Conservation (phyloP, 805 yeast genomes). For the Tetrapisispora phaffii region DNA sequence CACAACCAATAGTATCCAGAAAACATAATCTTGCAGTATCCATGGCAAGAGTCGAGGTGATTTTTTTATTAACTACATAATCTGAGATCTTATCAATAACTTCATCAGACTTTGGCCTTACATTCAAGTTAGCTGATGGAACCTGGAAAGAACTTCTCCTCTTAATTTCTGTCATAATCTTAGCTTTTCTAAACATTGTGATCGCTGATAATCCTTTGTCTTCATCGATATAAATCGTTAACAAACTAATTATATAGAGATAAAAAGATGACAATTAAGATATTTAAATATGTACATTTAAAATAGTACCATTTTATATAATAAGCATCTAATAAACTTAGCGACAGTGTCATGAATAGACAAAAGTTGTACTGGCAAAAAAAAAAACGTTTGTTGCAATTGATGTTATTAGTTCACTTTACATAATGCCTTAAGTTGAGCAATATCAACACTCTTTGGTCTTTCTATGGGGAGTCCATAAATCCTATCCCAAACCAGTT, state of each 20-base stretch:
- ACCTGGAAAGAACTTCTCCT: background rate
- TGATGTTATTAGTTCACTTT: background rate
- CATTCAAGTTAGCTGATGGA: constrained; percentile 24
- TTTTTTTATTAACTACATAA: constrained; percentile 39
- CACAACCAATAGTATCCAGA: constrained; percentile 51
- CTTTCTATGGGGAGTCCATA: constrained; percentile 73
- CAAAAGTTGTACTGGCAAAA: too few species aligned
- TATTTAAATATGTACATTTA: too few species aligned
- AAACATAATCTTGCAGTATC: constrained; percentile 49
- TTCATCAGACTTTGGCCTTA: constrained; percentile 42
- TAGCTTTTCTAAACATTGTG: background rate
- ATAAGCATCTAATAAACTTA: too few species aligned
- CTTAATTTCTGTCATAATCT: background rate
- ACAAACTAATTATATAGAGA: background rate
- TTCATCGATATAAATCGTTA: too few species aligned
- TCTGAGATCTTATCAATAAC: constrained; percentile 41
- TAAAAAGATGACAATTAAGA: too few species aligned
- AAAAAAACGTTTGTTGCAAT: too few species aligned
- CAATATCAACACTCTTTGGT: constrained; percentile 42
- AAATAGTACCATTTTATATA: too few species aligned
- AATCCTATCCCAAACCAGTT: constrained; percentile 69
- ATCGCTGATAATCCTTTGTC: too few species aligned
- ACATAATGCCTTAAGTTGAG: constrained; percentile 11
- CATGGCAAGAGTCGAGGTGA: constrained; percentile 38
- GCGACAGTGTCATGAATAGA: too few species aligned